phyloP scores from a whole-genome alignment of 2,329 filamentous ascomycete species.

The Claviceps lovelessii region DNA sequence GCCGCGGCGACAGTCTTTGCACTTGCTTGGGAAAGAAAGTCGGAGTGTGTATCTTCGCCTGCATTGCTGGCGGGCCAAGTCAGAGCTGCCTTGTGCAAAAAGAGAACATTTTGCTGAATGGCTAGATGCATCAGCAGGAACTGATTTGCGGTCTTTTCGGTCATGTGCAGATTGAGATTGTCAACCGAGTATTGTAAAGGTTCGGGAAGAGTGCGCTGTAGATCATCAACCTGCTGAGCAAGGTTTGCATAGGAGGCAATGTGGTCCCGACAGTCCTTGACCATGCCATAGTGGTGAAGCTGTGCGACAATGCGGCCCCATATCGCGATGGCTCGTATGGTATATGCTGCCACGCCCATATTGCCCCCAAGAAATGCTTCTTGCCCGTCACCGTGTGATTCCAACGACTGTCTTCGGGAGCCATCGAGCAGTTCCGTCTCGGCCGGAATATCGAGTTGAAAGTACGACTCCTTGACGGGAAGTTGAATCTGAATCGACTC shows the following conservation, averaged over 20 bases:
- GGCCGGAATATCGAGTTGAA: constrained; percentile 80
- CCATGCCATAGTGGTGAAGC: constrained; percentile 77
- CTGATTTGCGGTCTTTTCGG: constrained; percentile 75
- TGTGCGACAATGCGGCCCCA: constrained; percentile 88
- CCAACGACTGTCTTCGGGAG: constrained; percentile 46
- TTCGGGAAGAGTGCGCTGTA: constrained; percentile 54
- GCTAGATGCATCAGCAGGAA: constrained; percentile 86
- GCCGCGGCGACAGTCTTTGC: constrained; percentile 70
- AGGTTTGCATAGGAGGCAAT: constrained; percentile 57
- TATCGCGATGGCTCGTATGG: constrained; percentile 68
- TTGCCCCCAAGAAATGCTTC: constrained; percentile 58
- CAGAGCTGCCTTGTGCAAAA: constrained; percentile 77
- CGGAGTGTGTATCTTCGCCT: constrained; percentile 56
- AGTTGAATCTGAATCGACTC: constrained; percentile 80
- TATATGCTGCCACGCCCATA: constrained; percentile 88
- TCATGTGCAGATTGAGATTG: constrained; percentile 72
- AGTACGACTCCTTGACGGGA: constrained; percentile 79
- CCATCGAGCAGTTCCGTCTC: constrained; percentile 74
- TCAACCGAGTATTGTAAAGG: constrained; percentile 61
- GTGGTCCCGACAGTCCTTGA: constrained; percentile 69
- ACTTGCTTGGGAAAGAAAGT: constrained; percentile 63
- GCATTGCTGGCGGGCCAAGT: constrained; percentile 51
- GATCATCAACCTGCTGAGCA: constrained; percentile 54
- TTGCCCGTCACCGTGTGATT: constrained; percentile 48
- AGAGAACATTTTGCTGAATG: constrained; percentile 77